Evolutionary conservation across 352 stramenopile genomes (phyloP).

Genomic region (Globisporangium nodosum): DNA sequence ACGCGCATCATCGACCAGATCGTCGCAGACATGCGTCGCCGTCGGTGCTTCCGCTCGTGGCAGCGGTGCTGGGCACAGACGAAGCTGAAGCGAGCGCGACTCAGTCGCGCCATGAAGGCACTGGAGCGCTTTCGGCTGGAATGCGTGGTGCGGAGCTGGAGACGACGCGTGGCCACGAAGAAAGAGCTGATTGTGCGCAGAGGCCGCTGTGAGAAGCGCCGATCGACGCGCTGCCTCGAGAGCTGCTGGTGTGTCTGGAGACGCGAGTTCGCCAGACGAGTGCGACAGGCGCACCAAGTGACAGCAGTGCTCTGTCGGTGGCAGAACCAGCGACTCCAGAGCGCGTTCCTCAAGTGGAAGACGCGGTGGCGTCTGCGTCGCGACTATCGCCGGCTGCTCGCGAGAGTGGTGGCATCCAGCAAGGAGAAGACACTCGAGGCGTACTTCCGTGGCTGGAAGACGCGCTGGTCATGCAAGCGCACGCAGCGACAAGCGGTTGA

Average conservation of each 20-base stretch:
- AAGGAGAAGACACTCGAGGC: conserved; percentile 14
- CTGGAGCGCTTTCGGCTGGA: conserved; percentile 1
- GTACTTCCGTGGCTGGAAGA: conserved; percentile 28
- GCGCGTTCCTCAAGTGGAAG: conserved; percentile 32
- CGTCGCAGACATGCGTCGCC: not conserved
- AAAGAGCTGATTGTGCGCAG: not conserved
- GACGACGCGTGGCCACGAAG: conserved; percentile 1
- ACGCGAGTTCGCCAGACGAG: conserved; percentile 9
- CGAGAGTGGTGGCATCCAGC: conserved; percentile 5
- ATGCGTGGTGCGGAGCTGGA: conserved; percentile 17
- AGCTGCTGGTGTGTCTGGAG: conserved; percentile 21
- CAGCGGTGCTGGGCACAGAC: conserved; percentile 6
- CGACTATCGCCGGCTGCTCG: conserved; percentile 21
- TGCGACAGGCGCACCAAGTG: conserved; percentile 14
- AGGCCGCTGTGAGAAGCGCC: not conserved
- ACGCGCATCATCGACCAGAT: conserved; percentile 1
- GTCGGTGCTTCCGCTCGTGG: conserved; percentile 14
- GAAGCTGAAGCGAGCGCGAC: conserved; percentile 5
- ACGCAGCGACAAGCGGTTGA: not conserved
- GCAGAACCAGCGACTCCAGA: conserved; percentile 18
- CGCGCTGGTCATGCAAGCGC: not conserved
- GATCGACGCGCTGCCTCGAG: not conserved
- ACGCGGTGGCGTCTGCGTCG: conserved; percentile 22
- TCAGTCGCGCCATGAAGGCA: conserved; percentile 5
- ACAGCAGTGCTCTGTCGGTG: conserved; percentile 17